Base-by-base conservation (phyloP, 2,329 filamentous ascomycete genomes). In the Meredithiella fracta region DNA sequence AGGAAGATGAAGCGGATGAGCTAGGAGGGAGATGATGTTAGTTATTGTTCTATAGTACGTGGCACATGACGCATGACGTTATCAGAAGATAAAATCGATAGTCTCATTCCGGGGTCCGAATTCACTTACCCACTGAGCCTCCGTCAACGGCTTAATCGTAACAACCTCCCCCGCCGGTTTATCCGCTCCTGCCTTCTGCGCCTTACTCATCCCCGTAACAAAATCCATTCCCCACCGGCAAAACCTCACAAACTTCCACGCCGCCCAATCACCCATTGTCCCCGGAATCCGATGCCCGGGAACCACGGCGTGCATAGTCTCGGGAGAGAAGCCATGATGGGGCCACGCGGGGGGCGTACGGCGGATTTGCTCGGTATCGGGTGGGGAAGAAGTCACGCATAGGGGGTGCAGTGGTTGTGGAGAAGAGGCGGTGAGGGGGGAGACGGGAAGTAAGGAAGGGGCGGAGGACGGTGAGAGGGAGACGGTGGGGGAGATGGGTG, bases 1-100 rank as follows among this genome's bases (percentile, higher is more conserved):
- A 98, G 77, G 68, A 98, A 98, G 62, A 98, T 78, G 65, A 95
- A 91, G 5, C 91, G 79, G 51, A 86, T 79, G 63, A 96, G 75
- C 74, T 74, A 53, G 9, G 11, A 22, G 2, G 22, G 3, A 20
- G 11, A 26, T 50, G 9, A 26, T 34, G 14, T 23, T 51, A 51
- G 23, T 23, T 29, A 51, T 26, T 26, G 7, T 26, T 20, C 29
- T 26, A 7, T 17, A 11, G 3, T 14, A 14, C 2, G 6, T 38
- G 37, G 37, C 3, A 11, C 2, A 38, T 38, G n/a, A n/a, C n/a
- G n/a, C 37, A 38, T 38, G 5, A 38, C 37, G n/a, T 14, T 38
- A 38, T 38, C 37, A 44, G 7, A 20, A 31, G 22, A 42, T 23
- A 23, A 20, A 38, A 15, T 11, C 20, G 29, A 53, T 54, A 53